phyloP scores from a whole-genome alignment of 108 stramenopile species.

The Cylindrotheca fusiformis region DNA sequence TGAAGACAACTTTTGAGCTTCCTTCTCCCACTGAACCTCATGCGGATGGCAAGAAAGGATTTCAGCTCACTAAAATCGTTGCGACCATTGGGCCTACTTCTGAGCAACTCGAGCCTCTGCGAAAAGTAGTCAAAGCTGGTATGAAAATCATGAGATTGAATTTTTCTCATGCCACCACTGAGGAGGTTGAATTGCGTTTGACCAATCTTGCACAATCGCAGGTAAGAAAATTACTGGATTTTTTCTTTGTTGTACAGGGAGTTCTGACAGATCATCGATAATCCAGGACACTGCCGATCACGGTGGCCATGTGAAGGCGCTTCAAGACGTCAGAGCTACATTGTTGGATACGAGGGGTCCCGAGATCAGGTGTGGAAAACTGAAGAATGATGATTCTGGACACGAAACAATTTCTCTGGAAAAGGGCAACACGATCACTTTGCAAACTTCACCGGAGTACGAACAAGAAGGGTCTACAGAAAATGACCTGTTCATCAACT shows the following conservation, averaged over 20 bases:
- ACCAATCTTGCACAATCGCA: conserved; percentile 71
- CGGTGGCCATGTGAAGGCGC: conserved; percentile 15
- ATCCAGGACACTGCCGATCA: conserved; percentile 22
- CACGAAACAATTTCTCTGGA: conserved; percentile 68
- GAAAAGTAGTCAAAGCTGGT: conserved; percentile 72
- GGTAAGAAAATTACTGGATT: conserved; percentile 22
- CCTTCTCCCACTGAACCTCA: conserved; percentile 30
- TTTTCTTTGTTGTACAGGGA: not conserved
- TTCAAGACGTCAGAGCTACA: conserved; percentile 72
- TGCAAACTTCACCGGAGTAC: conserved; percentile 56
- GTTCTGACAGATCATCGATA: too few species aligned
- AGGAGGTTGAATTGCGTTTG: conserved; percentile 91
- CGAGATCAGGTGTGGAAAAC: conserved; percentile 89
- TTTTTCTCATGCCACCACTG: conserved; percentile 94
- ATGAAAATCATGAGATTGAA: conserved; percentile 94
- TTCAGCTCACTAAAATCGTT: conserved; percentile 87
- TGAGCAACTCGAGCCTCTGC: conserved; percentile 79
- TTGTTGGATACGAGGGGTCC: conserved; percentile 94
- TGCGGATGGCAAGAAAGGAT: conserved; percentile 25
- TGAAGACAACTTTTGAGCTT: conserved; percentile 41
- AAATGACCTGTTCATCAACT: conserved; percentile 78
- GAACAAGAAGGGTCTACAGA: conserved; percentile 59
- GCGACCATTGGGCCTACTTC: conserved; percentile 94
- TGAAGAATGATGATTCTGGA: conserved; percentile 69
- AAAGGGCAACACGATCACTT: conserved; percentile 55